Evolutionary conservation across 208 protist genomes (phyloP).

Genomic region (Acanthamoeba castellanii): DNA sequence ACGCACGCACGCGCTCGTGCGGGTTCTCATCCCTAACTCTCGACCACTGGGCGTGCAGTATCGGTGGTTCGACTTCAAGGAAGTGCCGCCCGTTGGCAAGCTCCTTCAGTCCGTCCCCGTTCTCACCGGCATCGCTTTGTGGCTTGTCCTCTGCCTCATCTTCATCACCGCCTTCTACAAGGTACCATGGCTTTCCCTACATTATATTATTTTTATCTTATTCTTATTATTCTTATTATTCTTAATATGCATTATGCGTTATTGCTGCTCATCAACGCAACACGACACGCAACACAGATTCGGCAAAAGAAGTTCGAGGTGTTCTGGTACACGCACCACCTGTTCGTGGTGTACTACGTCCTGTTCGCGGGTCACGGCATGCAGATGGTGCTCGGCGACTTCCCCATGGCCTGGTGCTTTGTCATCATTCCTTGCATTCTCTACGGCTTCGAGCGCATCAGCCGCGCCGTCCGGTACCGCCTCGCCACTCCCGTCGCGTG

Average conservation of each 20-base stretch:
- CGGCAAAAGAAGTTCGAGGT: constrained; percentile 88
- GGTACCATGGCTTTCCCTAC: background rate
- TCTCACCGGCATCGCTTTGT: background rate
- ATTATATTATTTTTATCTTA: too few relatives aligned
- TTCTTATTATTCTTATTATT: background rate
- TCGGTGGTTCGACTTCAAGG: constrained; percentile 33
- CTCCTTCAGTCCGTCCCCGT: background rate
- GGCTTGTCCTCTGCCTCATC: constrained; percentile 17
- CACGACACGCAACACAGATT: constrained; percentile 54
- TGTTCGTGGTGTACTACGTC: constrained; percentile 90
- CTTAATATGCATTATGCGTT: background rate
- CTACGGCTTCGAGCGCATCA: constrained; percentile 88
- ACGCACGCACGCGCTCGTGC: too few relatives aligned
- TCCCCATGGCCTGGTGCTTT: constrained; percentile 78
- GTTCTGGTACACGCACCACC: constrained; percentile 92
- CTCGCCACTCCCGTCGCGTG: background rate
- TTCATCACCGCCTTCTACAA: constrained; percentile 11
- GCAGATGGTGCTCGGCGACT: constrained; percentile 13
- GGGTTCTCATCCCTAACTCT: too few relatives aligned
- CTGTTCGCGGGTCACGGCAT: constrained; percentile 85
- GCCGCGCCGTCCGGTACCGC: constrained; percentile 78
- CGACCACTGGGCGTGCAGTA: background rate
- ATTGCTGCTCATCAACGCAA: background rate
- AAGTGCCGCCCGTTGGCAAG: background rate
- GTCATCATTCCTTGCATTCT: constrained; percentile 81